Evolutionary conservation across 139 green algal genomes (phyloP), one percentile per base, ranked within the genome.

Genomic region (Medakamo hakoo): DNA sequence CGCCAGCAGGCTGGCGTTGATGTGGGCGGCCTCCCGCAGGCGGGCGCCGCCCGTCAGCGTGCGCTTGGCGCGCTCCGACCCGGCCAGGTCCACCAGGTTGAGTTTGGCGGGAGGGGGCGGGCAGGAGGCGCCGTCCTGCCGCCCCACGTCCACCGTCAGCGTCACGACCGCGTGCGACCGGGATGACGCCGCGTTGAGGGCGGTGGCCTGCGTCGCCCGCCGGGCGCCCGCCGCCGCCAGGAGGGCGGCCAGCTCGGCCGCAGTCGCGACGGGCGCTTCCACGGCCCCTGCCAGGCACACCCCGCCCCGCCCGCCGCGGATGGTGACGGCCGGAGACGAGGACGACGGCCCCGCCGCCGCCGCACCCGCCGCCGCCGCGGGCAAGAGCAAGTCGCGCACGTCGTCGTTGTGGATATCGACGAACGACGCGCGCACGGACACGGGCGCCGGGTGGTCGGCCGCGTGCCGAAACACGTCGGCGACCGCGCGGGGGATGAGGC

Each of bases 41-140:
- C 89, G 77, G 27, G 69, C 66, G 62, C 95, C 91, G 62, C 86
- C 84, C 5, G 91, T 89, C 20, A 88, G 90, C 14, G 86, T 94
- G 31, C 88, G 74, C 25, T 73, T 86, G 63, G 98, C 90, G 76
- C 96, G 96, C 68, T 99, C 93, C 1, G 73, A 88, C 27, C 93
- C 93, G 9, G 93, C 93, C 30, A 99, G 78, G 68, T 99, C 93
- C 58, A 99, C 93, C 27, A 99, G 84, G 79, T 99, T 95, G 18
- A 99, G 79, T 76, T 98, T 98, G 64, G 93, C 92, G 3, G 22
- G 21, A 27, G 3, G 2, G 19, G 23, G 19, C 14, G 28, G 2
- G 59, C 3, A 52, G 28, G 24, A 55, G 59, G 0, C 24, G n/a
- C 28, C 28, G 27, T 27, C 22, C 3, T 24, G 21, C 27, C 20